Base-by-base conservation (phyloP, 768 basidiomycete species). In the Kwoniella mangroviensis region DNA sequence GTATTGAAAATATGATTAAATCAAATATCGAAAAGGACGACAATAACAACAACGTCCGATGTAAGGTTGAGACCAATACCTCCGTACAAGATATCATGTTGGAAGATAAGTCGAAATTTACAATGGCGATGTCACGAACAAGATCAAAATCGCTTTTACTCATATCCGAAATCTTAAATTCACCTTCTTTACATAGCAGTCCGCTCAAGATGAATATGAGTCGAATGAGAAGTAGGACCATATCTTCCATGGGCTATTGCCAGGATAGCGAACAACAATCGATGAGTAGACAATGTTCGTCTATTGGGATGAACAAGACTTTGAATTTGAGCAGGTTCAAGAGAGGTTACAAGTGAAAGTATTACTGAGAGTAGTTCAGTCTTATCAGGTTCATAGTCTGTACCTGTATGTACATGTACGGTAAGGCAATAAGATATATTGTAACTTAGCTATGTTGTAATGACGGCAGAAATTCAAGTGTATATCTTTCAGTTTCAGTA, bases 231-330 rank as follows among this genome's bases (percentile, higher is more conserved):
- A 54, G 19, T n/a, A n/a, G 15, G 3, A n/a, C 53, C n/a, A 21
- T 54, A 3, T 54, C 53, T 21, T n/a, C 21, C 4, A 9, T 24
- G 53, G 45, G 19, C 6, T 49, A 49, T 13, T 7, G 6, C 34
- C 6, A 49, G 2, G 12, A 49, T 49, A 49, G 19, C 45, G 45
- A 49, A 15, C 45, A 49, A 19, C 45, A 49, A 43, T 26, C 22
- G 24, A 60, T 60, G 58, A 60, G 58, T 42, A 41, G 41, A 42
- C 58, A 60, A 45, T 60, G 58, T 24, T 60, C 58, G 13, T 22
- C 58, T 4, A 60, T 60, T 21, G 58, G 41, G 41, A 60, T 60
- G 58, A 60, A 60, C 21, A 22, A n/a, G 17, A 60, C 58, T n/a
- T 60, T 60, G 26, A 60, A 22, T 12, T 3, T 60, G 17, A 60